phyloP scores from a whole-genome alignment of 371 early-diverging fungal species.

The Zychaea mexicana region DNA sequence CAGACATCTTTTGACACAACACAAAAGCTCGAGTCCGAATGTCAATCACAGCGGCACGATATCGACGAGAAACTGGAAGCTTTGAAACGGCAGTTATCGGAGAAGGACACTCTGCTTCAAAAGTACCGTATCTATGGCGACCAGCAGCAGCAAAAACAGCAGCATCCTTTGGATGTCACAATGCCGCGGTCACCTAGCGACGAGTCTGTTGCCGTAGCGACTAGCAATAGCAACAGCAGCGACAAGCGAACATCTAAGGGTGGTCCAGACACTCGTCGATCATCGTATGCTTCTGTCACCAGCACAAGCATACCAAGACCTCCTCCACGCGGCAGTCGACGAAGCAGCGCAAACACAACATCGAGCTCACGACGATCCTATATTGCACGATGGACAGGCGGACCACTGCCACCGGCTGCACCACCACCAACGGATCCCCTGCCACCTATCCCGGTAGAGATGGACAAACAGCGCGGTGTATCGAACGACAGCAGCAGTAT shows the following conservation, averaged over 20 bases:
- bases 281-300: not conserved
- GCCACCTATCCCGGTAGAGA: constrained; percentile 18
- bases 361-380: constrained; percentile 4
- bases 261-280: not conserved
- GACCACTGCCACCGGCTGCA: constrained; percentile 18
- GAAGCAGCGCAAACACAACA: constrained; percentile 13
- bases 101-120: constrained; percentile 16
- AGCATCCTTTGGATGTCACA: too few species aligned
- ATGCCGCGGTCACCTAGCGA: not conserved
- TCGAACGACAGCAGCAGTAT: not conserved
- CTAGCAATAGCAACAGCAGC: not conserved
- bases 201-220: not conserved
- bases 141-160: not conserved
- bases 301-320: constrained; percentile 1
- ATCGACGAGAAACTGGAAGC: constrained; percentile 22
- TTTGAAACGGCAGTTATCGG: constrained; percentile 15
- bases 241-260: not conserved
- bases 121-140: constrained; percentile 7
- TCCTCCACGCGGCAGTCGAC: constrained; percentile 17
- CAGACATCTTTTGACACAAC: not conserved
- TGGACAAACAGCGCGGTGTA: not conserved
- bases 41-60: constrained; percentile 9
- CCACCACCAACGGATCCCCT: constrained; percentile 29
- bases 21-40: constrained; percentile 4
- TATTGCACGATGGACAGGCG: constrained; percentile 22